Evolutionary conservation across 192 early-diverging fungal genomes (phyloP), one percentile per base, ranked within the genome.

Genomic region (Coemansia sp.): DNA sequence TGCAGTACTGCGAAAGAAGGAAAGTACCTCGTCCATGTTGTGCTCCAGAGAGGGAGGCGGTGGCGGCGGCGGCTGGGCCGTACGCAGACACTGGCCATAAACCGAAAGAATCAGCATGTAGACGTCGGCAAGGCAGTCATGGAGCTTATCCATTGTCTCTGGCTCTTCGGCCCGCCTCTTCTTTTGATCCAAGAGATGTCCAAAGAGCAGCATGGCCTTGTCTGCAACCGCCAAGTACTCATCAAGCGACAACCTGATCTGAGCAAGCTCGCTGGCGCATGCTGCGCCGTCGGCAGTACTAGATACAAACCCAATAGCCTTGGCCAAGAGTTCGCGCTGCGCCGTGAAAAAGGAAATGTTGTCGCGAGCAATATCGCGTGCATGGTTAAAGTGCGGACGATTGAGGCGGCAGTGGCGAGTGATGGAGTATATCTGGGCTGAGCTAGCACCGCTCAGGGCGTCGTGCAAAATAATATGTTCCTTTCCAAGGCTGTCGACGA

Each of bases 371-470:
- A 69, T 64, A 59, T 82, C 79, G 61, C 79, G 79, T 0, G 70
- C 74, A 41, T 59, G 67, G 56, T 70, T 76, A 50, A 76, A 82
- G 38, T 73, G 71, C 0, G 61, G 38, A 15, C 79, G 70, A 45
- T 72, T 73, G 53, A 82, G 70, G 5, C 63, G 66, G 16, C 79
- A 82, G 24, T 76, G 79, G 2, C 79, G 74, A 22, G 74, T 76
- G 0, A 82, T 65, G 4, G 79, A 69, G 32, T 60, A 69, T 11
- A 69, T 52, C 38, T 65, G 52, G 3, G 43, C 43, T 0, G 37
- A 30, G 4, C 29, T 18, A 0, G 45, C 56, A 1, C 22, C 35
- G 11, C 29, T 41, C 30, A 82, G 32, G 6, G 53, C 59, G 7
- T 59, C 24, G 29, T 76, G 70, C 39, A 82, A 43, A 18, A 76